Evolutionary conservation across 1,284 basidiomycete species (phyloP).

Genomic region (Vanrija sp.): DNA sequence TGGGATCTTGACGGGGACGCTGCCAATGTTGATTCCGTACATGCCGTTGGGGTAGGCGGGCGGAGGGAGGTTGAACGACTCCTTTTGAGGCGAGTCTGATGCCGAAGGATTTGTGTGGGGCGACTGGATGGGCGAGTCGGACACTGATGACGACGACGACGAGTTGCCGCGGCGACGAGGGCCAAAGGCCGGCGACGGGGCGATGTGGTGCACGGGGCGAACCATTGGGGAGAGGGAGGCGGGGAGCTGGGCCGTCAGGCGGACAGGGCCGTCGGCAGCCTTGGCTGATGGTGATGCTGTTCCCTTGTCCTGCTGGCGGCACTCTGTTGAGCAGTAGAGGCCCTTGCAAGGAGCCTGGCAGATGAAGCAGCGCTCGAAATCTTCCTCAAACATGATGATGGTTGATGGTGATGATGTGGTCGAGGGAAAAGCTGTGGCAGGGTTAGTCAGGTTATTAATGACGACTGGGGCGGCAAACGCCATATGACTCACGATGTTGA

Average conservation of each 20-base stretch:
- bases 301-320: constrained; percentile 39
- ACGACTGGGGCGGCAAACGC: no score
- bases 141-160: constrained; percentile 32
- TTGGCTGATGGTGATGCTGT: constrained; percentile 24
- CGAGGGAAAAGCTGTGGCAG: no score
- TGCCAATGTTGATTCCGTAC: constrained; percentile 22
- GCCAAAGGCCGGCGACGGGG: constrained; percentile 33
- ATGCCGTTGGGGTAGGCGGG: constrained; percentile 33
- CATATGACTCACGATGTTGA: no score
- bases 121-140: constrained; percentile 43
- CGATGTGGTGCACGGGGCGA: constrained; percentile 28
- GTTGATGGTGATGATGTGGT: background rate
- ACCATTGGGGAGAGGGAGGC: constrained; percentile 31
- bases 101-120: constrained; percentile 37
- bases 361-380: constrained; percentile 45
- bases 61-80: constrained; percentile 40
- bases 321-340: constrained; percentile 45
- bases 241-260: constrained; percentile 38
- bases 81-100: constrained; percentile 38
- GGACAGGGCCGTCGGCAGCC: constrained; percentile 18
- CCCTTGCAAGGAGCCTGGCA: constrained; percentile 41
- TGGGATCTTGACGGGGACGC: constrained; percentile 43
- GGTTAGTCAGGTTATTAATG: no score
- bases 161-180: constrained; percentile 21
- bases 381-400: constrained; percentile 45